Base-by-base conservation (phyloP, 108 stramenopile genomes). In the Cyclotella cryptica region DNA sequence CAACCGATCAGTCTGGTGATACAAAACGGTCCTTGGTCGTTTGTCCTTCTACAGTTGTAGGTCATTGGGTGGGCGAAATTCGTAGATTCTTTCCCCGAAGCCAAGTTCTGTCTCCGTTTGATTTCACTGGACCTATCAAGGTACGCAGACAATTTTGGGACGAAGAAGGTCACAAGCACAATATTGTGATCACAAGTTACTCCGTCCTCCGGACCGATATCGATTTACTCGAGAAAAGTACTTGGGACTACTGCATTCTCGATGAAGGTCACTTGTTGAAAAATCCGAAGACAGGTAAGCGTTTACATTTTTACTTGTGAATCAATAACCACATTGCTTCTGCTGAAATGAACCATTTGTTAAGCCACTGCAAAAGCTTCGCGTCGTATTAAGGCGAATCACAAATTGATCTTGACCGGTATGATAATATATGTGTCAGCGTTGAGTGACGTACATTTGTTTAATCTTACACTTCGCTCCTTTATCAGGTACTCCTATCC, bases 201-300 rank as follows among this genome's bases (percentile, higher is more conserved):
- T 76, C 88, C 19, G 83, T 90, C 21, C 83, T 90, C 12, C 73
- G 96, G 30, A 77, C 70, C 52, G 93, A 98, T 44, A 83, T 89
- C 43, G 76, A 86, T 28, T 51, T 63, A n/a, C 77, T 98, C 9
- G 76, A 69, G 18, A 63, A 51, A 18, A 35, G 82, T 13, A 30
- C 74, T 9, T 98, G 95, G 92, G 68, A 74, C 9, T 96, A 90
- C 66, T 89, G 93, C 68, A 79, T 97, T 77, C 85, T 98, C 12
- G 98, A 98, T 74, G 98, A 98, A 74, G 98, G 96, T 5, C 98
- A 98, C 82, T 62, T 97, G 26, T 59, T 97, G 45, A 96, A 96
- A 71, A 98, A 98, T 68, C 96, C 96, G 10, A 93, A 87, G 67
- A 96, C 97, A 18, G 62, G 80, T 85, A 46, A 77, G 85, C 45